These are phyloP conservation scores for Saksenaea oblongispora DNA, from an alignment of 371 early-diverging fungal genomes.

Conservation along the genomic window DNA sequence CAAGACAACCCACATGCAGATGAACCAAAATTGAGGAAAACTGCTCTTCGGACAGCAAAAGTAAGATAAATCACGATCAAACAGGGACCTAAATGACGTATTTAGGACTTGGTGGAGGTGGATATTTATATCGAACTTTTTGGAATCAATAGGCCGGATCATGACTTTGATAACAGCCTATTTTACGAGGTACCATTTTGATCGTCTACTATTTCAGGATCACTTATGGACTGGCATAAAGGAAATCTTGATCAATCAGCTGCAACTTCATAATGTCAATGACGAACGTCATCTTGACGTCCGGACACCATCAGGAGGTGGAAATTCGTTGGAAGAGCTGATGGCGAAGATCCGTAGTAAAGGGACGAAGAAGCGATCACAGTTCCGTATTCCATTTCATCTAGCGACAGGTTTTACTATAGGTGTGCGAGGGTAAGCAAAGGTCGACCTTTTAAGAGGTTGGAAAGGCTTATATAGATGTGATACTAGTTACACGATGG, in stretches of 20 bases:
- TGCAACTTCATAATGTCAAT: conserved; percentile 16
- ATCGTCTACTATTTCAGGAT: background rate
- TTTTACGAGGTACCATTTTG: conserved; percentile 51
- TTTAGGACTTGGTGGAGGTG: conserved; percentile 49
- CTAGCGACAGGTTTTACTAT: conserved; percentile 57
- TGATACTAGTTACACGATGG: conserved; percentile 41
- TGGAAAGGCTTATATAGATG: background rate
- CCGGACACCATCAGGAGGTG: conserved; percentile 44
- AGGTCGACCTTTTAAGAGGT: conserved; percentile 1
- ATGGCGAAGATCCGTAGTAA: conserved; percentile 49
- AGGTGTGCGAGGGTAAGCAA: conserved; percentile 54
- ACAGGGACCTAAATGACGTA: background rate
- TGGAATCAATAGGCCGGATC: conserved; percentile 47
- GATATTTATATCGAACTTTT: conserved; percentile 63
- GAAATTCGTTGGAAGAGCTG: conserved; percentile 51
- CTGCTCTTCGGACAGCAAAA: conserved; percentile 62
- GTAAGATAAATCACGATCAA: conserved; percentile 11
- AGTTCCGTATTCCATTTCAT: conserved; percentile 54
- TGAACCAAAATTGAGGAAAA: conserved; percentile 44
- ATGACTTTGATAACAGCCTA: conserved; percentile 39
- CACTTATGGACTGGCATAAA: background rate
- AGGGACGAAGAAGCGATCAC: conserved; percentile 58
- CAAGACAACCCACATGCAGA: conserved; percentile 62
- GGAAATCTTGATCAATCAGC: conserved; percentile 23
- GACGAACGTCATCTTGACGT: conserved; percentile 33